These are phyloP conservation scores for Xylariales sp. DNA, from an alignment of 2,329 filamentous ascomycete genomes.

Conservation along the genomic window DNA sequence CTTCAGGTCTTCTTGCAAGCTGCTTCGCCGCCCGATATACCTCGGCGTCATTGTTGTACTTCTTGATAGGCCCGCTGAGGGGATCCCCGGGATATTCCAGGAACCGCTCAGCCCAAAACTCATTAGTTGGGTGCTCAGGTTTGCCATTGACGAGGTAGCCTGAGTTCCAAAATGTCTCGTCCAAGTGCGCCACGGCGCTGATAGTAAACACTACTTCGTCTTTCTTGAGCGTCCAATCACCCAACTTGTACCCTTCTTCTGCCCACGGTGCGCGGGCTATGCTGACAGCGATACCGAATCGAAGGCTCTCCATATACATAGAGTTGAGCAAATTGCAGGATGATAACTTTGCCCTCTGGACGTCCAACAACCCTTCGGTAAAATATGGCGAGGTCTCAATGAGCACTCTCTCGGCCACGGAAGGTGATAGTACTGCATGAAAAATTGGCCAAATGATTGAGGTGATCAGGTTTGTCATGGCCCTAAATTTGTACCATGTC, in stretches of 20 bases:
- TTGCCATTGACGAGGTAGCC: constrained; percentile 11
- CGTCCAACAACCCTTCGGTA: neutral
- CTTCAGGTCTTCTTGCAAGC: no score
- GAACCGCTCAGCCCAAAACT: constrained; percentile 31
- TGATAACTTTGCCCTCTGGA: neutral
- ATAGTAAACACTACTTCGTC: constrained; percentile 18
- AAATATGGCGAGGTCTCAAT: neutral
- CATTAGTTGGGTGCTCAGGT: constrained; percentile 19
- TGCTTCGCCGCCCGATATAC: no score
- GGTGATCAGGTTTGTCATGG: constrained; percentile 7
- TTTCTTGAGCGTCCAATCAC: constrained; percentile 21
- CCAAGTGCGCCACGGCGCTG: constrained; percentile 19
- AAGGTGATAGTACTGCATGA: neutral
- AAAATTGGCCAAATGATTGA: constrained; percentile 3
- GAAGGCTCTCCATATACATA: constrained; percentile 1
- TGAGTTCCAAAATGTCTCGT: constrained; percentile 24
- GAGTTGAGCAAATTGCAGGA: neutral
- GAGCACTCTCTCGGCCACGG: neutral
- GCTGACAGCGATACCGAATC: constrained; percentile 2
- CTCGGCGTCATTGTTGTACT: no score
- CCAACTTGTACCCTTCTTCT: constrained; percentile 16
- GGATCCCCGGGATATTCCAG: constrained; percentile 23
- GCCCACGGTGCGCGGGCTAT: constrained; percentile 9
- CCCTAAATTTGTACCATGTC: neutral
- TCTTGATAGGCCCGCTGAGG: constrained; percentile 18